Evolutionary conservation across 768 basidiomycete species (phyloP), one percentile per base, ranked within the genome.

Genomic region (Panus rudis): DNA sequence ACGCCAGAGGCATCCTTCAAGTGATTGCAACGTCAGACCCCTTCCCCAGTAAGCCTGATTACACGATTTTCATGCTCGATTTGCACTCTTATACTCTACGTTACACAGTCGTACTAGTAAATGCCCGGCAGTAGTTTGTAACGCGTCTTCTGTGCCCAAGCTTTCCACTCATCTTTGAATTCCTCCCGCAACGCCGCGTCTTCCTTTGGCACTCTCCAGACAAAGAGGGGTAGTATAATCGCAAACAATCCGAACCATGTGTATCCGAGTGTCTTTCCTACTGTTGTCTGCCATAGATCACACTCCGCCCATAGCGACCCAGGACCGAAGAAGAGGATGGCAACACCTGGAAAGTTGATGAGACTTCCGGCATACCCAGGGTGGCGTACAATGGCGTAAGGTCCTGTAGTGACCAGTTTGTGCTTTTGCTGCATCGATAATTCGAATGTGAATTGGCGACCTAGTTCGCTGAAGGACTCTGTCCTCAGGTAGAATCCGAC

Each of bases 401-500:
- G 50, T 4, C 56, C 56, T 10, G 24, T 16, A 17, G 49, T 51
- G 32, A 55, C 37, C 25, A 57, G 50, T 21, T 39, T 22, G 43
- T 51, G 50, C 20, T 45, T 38, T 13, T 32, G 23, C 3, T 41
- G 47, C 23, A 55, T 21, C 6, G 48, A 30, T n/a, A 55, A 30
- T 31, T 50, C 39, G 46, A 50, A 55, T 5, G 55, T 57, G 49
- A 57, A 57, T 42, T 42, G 43, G 2, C 24, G 26, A 1, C 53
- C 51, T n/a, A 57, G 48, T 2, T 25, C 27, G 21, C 45, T 31
- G 51, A 42, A 56, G 45, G 63, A 64, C 17, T 14, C 32, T 31
- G 49, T 32, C 21, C 63, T 60, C 35, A 66, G 27, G 13, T 47
- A 23, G n/a, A 45, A 50, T 10, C 57, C 63, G 6, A 26, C 12